Conservation (phyloP, 208 protist species). For the Balamuthia mandrillaris region DNA sequence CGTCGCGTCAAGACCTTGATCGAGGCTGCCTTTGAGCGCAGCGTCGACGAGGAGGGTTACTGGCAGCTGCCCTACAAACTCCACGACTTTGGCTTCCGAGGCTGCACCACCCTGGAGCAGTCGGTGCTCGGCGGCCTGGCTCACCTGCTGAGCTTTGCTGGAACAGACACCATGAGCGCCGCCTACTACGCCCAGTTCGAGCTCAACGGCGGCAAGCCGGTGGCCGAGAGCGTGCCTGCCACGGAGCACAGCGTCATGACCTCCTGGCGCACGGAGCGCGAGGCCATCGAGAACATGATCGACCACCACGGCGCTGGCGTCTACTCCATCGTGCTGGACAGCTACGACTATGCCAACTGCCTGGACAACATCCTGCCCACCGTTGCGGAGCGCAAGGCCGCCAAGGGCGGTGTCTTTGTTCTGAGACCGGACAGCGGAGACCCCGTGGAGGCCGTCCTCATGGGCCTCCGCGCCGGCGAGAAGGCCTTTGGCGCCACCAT, state of each 20-base stretch:
- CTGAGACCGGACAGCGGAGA: conserved; percentile 52
- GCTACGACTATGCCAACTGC: conserved; percentile 54
- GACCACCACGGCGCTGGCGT: conserved; percentile 20
- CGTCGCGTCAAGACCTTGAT: conserved; percentile 23
- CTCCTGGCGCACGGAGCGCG: conserved; percentile 47
- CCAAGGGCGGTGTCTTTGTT: conserved; percentile 36
- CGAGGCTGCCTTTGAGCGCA: conserved; percentile 36
- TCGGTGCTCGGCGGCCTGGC: conserved; percentile 46
- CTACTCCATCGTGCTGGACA: conserved; percentile 50
- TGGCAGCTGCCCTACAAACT: not conserved
- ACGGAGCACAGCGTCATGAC: conserved; percentile 63
- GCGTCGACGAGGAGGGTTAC: conserved; percentile 29
- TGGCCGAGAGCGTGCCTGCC: conserved; percentile 44
- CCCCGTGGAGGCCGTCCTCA: conserved; percentile 35
- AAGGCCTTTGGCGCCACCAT: conserved; percentile 41
- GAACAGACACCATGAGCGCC: conserved; percentile 52
- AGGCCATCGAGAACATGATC: conserved; percentile 50
- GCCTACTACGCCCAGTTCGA: conserved; percentile 55
- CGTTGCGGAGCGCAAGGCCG: not conserved
- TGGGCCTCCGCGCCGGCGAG: conserved; percentile 37
- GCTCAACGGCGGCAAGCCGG: conserved; percentile 52
- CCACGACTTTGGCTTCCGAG: conserved; percentile 58
- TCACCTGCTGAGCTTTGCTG: conserved; percentile 52
- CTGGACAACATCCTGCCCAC: conserved; percentile 43
- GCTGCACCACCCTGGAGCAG: conserved; percentile 53